A percentile compares a stretch with the other conserved stretches of the same genome.
Evolutionary conservation across 2,329 filamentous ascomycete species (phyloP).

Genomic region (Rhexocercosporidium sp.): DNA sequence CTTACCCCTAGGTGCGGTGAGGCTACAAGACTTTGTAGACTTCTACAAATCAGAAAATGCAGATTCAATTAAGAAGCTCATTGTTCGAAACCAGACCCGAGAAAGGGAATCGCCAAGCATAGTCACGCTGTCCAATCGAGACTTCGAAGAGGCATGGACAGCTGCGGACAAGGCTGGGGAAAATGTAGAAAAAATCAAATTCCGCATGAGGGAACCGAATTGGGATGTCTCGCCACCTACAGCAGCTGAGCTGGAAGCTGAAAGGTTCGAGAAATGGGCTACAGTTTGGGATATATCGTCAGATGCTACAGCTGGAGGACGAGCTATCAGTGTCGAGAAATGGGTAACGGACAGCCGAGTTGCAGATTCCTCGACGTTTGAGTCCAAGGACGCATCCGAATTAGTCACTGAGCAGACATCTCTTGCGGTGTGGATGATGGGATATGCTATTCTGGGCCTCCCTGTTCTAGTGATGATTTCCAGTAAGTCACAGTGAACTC

Average conservation of each 20-base stretch:
- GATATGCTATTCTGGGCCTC: neutral
- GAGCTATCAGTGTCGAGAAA: neutral
- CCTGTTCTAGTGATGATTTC: neutral
- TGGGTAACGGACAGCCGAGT: neutral
- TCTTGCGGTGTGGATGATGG: neutral
- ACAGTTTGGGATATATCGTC: neutral
- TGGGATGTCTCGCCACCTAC: conserved; percentile 1
- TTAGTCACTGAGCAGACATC: neutral
- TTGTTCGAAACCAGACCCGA: neutral
- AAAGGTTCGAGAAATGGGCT: neutral
- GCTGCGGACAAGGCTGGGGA: neutral
- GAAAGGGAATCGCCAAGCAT: neutral
- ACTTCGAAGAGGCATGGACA: neutral
- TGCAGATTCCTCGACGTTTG: neutral
- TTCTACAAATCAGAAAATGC: neutral
- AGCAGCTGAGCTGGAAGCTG: neutral
- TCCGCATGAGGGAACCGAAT: neutral
- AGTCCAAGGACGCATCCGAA: neutral
- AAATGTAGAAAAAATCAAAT: neutral
- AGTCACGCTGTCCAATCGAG: neutral
- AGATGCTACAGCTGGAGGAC: neutral
- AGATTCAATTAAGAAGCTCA: neutral
- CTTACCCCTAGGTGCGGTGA: neutral
- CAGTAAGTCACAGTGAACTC: neutral
- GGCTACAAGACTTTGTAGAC: neutral